Base-by-base conservation (phyloP, 2,329 filamentous ascomycete species). In the Cladosporium phlei region DNA sequence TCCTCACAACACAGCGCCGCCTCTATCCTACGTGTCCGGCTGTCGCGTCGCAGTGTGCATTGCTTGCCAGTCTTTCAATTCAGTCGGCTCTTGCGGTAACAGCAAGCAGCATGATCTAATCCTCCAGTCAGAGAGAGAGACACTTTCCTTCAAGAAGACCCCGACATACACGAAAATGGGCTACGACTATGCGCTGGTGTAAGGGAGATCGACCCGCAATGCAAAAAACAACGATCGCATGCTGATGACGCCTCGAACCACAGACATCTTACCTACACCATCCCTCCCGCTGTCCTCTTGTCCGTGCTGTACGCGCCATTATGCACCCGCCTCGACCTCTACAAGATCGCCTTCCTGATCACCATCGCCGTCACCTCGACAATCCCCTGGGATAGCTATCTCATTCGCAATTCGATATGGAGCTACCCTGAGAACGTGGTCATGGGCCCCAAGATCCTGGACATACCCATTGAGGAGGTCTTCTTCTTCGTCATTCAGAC, bases 401-500 rank as follows among this genome's bases (percentile, higher is more conserved):
- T 88, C 30, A 85, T 89, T 55, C 76, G 74, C 53, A 78, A 72
- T 45, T 69, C 73, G 34, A 76, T 88, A 59, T 88, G 85, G 85
- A 82, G 79, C 8, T 89, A 88, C 58, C 84, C 85, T 2, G 66
- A 72, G 9, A 69, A 80, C 57, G 83, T 78, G 16, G 77, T 88
- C 24, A 58, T 83, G 27, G 85, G 85, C 0, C 73, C 73, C 0
- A 82, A 72, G 1, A 60, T 86, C 12, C 78, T 78, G 56, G 69
- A 70, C n/a, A 85, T 88, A 14, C 85, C 85, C 0, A 63, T 75
- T 4, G 85, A 88, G 58, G 85, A 88, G 61, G 65, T 88, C 4
- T 88, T 88, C 66, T 88, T 88, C 72, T 88, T 88, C 61, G 66
- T 86, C 16, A 78, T 88, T 19, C 85, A 88, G 65, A 88, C 85